Evolutionary conservation across 164 flowering plant genomes (phyloP).

Genomic region (Sextonia rubra): DNA sequence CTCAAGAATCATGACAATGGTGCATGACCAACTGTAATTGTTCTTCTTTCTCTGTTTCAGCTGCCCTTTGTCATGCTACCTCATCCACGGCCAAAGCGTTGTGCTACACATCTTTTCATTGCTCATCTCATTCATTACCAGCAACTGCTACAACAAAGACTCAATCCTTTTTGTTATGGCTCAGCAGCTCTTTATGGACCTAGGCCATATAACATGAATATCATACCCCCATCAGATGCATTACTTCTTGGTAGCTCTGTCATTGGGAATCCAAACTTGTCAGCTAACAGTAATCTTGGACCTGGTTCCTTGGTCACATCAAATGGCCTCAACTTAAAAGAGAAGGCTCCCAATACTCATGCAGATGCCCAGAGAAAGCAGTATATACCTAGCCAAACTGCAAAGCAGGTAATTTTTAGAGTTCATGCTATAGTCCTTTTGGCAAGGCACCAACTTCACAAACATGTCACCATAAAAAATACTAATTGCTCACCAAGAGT

Average conservation of each 20-base stretch:
- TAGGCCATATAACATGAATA: conserved; percentile 19
- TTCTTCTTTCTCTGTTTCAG: conserved; percentile 23
- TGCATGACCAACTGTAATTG: not conserved
- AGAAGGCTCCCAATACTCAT: conserved; percentile 14
- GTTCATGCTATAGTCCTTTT: not conserved
- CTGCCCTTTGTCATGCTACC: conserved; percentile 23
- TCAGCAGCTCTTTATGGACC: conserved; percentile 20
- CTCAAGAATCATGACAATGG: too few species aligned
- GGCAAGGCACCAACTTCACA: not conserved
- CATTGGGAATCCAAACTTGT: conserved; percentile 13
- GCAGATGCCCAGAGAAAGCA: conserved; percentile 28
- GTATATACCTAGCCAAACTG: conserved; percentile 22
- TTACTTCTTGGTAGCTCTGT: conserved; percentile 13
- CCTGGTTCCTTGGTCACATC: conserved; percentile 3
- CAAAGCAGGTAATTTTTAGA: conserved; percentile 15
- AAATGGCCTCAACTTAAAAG: conserved; percentile 13
- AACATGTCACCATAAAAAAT: not conserved
- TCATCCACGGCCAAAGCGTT: conserved; percentile 39
- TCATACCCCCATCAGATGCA: conserved; percentile 20
- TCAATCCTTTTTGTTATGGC: conserved; percentile 26
- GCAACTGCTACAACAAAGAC: conserved; percentile 27
- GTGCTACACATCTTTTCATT: conserved; percentile 42
- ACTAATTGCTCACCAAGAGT: not conserved
- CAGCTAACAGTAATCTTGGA: conserved; percentile 7
- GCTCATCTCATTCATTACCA: conserved; percentile 39